These are phyloP conservation scores for Sindora glabra DNA, from an alignment of 306 rosid species.

Conservation along the genomic window DNA sequence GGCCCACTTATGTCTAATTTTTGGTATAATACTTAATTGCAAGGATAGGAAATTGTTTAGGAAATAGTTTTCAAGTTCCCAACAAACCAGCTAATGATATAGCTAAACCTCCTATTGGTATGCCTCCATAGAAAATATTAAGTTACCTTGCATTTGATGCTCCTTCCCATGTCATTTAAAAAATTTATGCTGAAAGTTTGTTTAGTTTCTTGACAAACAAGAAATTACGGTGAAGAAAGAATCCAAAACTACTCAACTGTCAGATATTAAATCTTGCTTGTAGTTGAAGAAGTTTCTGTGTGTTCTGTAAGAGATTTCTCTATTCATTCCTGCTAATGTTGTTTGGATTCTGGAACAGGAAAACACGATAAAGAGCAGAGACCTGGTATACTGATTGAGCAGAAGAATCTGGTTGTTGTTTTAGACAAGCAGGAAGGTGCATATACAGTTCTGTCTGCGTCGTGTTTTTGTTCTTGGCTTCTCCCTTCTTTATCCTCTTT, in stretches of 20 bases:
- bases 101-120: conserved; percentile 15
- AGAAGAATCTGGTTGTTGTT: not conserved
- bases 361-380: not conserved
- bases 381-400: not conserved
- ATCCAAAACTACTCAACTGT: not conserved
- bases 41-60: conserved; percentile 30
- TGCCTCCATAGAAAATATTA: not conserved
- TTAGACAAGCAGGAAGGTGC: conserved; percentile 13
- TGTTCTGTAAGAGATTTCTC: not conserved
- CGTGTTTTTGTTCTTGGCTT: not conserved
- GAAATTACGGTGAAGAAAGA: not conserved
- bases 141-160: not conserved
- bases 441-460: not conserved
- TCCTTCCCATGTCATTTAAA: not conserved
- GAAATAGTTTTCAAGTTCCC: conserved; percentile 7
- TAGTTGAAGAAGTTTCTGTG: not conserved
- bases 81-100: conserved; percentile 2
- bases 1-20: not conserved
- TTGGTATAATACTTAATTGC: not conserved
- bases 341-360: not conserved
- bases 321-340: not conserved
- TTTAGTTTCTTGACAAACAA: not conserved
- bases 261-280: not conserved
- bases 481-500: not conserved
- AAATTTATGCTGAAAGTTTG: not conserved